Base-by-base conservation (phyloP, 225 moss, liverwort and hornwort species). In the Marchantia polymorpha region DNA sequence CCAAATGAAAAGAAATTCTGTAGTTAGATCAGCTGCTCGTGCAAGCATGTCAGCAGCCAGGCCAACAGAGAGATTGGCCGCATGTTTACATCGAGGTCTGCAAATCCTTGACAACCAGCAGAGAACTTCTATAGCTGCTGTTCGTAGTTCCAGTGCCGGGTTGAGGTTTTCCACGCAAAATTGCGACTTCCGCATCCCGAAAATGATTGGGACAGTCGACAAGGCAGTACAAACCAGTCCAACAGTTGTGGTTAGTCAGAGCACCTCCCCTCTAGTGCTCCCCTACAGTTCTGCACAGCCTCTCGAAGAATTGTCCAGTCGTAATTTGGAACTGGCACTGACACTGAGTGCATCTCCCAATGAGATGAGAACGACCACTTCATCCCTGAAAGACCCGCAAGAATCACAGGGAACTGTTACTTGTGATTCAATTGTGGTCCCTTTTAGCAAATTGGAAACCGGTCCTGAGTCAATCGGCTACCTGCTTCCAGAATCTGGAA, bases 101-200 rank as follows among this genome's bases (percentile, higher is more conserved):
- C 90, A 96, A 79, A 93, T 96, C 78, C 90, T 96, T 70, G 94
- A 93, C 54, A 88, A 77, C 23, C 92, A 86, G 19, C 88, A 87
- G 5, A 81, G 88, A 19, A 85, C 72, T 22, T 91, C 96, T 12
- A 64, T 87, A 58, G 83, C 89, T 64, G 83, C 79, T 9, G 54
- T 82, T 17, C 82, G 86, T 39, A 88, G 90, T 84, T 92, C 84
- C 14, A n/a, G 84, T 19, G 87, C 89, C 23, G 93, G 88, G 49
- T 76, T 91, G 27, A 87, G 86, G 22, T 91, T 90, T 60, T 92
- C 93, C 23, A 82, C 89, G 16, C 91, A 88, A 30, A 85, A 82
- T 69, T 82, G 61, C 1, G 91, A 91, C 27, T 82, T 78, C 69
- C 85, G 83, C 14, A 71, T 77, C 46, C 86, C 91, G 0, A 83